Evolutionary conservation across 2,329 filamentous ascomycete species (phyloP).

Genomic region (Amphichorda felina): DNA sequence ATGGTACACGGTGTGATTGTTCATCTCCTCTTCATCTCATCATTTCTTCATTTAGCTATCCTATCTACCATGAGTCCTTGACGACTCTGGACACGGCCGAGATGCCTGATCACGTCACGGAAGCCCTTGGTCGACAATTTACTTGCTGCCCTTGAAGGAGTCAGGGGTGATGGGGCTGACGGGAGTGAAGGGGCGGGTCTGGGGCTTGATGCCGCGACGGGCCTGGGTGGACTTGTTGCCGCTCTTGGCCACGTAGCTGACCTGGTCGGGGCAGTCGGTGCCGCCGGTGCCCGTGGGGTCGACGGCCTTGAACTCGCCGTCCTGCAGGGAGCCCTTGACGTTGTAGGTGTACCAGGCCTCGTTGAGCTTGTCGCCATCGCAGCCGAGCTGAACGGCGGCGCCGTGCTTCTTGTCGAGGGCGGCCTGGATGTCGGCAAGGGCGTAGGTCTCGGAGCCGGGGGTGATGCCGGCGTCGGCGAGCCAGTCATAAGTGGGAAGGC

Average conservation of each 20-base stretch:
- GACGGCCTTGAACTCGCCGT: conserved; percentile 46
- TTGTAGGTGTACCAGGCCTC: conserved; percentile 56
- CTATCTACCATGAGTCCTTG: no score
- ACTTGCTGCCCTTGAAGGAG: no score
- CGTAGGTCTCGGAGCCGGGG: conserved; percentile 45
- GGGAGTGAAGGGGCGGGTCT: no score
- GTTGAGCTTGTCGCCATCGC: conserved; percentile 31
- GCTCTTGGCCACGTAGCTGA: conserved; percentile 50
- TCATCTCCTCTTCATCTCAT: no score
- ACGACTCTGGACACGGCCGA: no score
- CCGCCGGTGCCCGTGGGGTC: conserved; percentile 32
- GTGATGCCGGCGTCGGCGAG: conserved; percentile 50
- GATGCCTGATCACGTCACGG: no score
- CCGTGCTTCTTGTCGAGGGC: conserved; percentile 43
- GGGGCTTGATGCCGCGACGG: not conserved
- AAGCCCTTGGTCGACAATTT: no score
- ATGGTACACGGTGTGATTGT: no score
- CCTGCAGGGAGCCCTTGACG: conserved; percentile 42
- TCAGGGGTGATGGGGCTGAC: no score
- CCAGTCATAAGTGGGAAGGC: conserved; percentile 50
- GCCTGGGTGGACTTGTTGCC: not conserved
- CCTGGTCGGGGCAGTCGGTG: conserved; percentile 47
- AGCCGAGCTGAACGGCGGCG: conserved; percentile 45
- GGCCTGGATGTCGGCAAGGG: conserved; percentile 41
- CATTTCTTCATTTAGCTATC: no score